phyloP scores from a whole-genome alignment of 1,284 basidiomycete species.

The Sanghuangporus baumii region DNA sequence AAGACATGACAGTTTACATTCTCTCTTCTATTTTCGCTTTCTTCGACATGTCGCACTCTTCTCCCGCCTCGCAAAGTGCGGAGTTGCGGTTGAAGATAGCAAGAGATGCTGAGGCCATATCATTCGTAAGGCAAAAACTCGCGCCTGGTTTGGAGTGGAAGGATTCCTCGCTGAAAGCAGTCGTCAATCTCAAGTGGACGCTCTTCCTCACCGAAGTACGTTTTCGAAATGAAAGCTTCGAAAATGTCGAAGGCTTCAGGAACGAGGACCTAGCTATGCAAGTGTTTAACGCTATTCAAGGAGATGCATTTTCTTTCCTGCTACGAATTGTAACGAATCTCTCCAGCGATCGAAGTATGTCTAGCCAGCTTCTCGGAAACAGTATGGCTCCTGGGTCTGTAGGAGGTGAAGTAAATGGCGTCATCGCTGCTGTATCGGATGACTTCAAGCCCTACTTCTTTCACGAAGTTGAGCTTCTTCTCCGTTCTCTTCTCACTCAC shows the following conservation, averaged over 20 bases:
- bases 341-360: conserved; percentile 37
- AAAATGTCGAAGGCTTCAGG: conserved; percentile 61
- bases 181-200: conserved; percentile 81
- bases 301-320: conserved; percentile 80
- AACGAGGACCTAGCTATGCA: conserved; percentile 77
- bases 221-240: conserved; percentile 61
- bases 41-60: conserved; percentile 58
- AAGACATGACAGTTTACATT: conserved; percentile 67
- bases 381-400: conserved; percentile 32
- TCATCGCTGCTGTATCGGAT: conserved; percentile 36
- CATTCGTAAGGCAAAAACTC: conserved; percentile 55
- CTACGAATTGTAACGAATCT: conserved; percentile 49
- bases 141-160: conserved; percentile 56
- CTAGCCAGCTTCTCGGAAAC: conserved; percentile 40
- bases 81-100: conserved; percentile 41
- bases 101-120: conserved; percentile 39
- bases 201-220: conserved; percentile 75
- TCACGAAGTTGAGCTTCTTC: conserved; percentile 62
- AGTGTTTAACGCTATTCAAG: conserved; percentile 76
- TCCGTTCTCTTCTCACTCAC: conserved; percentile 71
- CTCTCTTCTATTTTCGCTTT: conserved; percentile 62
- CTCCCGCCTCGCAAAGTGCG: conserved; percentile 38
- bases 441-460: conserved; percentile 67
- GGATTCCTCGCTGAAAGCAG: conserved; percentile 70
- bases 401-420: conserved; percentile 53